Evolutionary conservation across 2,329 filamentous ascomycete species (phyloP), one percentile per base, ranked within the genome.

Genomic region (Colletotrichum cuscutae): DNA sequence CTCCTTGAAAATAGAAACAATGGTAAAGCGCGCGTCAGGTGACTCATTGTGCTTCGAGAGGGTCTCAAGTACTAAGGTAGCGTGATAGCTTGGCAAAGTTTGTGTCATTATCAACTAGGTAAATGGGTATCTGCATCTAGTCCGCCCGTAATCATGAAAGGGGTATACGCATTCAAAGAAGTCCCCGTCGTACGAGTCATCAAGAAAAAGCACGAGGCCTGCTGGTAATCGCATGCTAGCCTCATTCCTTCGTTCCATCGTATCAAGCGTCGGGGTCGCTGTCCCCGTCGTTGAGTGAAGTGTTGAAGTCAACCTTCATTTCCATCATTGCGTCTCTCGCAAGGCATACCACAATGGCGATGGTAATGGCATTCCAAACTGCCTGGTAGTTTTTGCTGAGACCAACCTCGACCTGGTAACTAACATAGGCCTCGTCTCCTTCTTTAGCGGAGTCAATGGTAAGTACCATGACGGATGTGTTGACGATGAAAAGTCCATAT

Each of bases 311-410:
- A 2, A 76, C 77, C 24, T 75, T 61, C 56, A 82, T 77, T 7
- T 75, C 68, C 58, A 80, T 81, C 66, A 85, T 76, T 65, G 84
- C 81, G 60, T 86, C 83, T 15, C 84, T 79, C 4, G 84, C 84
- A 65, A 82, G 74, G 65, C 84, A 86, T 2, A 81, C 79, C 12
- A 80, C 80, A 26, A 84, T 79, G 9, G 83, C 84, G 11, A 84
- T 66, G 4, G 84, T 86, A 49, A 86, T 75, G 2, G 83, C 84
- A 74, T 86, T 86, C 84, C 84, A 86, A 26, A 86, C 80, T 65
- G 83, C 81, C 75, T 86, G 84, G 22, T 80, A 77, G 12, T 77
- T 77, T 56, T 84, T 80, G 64, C 79, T 77, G 57, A 86, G 84
- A 58, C 84, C 78, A 26, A 81, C 77, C 58, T 84, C 81, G n/a